A percentile compares a stretch with the other conserved stretches of the same genome.
Conservation (phyloP, 129 eudicot species). For the Ambrosia trifida region DNA sequence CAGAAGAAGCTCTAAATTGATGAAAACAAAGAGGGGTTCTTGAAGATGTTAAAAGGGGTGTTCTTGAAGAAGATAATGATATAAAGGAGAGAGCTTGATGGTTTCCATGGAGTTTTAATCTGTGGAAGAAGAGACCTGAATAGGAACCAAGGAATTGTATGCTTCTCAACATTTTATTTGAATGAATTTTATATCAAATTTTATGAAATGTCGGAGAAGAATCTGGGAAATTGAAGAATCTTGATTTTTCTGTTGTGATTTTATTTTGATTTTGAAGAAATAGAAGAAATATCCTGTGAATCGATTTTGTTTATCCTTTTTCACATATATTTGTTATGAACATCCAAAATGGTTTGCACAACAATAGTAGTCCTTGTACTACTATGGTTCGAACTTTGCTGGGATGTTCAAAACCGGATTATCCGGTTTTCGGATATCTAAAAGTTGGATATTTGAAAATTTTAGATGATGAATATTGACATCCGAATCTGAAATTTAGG, state of each 20-base stretch:
- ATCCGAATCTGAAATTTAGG: too few species aligned
- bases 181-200: constrained; percentile 1
- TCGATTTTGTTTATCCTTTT: not conserved
- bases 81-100: constrained; percentile 32
- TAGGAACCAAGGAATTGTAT: constrained; percentile 63
- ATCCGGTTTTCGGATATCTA: too few species aligned
- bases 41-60: constrained; percentile 29
- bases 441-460: too few species aligned
- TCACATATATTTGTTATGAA: too few species aligned
- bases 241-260: not conserved
- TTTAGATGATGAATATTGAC: too few species aligned
- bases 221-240: not conserved
- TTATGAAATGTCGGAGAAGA: not conserved
- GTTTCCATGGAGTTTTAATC: constrained; percentile 48
- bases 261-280: constrained; percentile 7
- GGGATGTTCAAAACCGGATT: too few species aligned
- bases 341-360: too few species aligned
- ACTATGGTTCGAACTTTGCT: too few species aligned
- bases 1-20: constrained; percentile 46
- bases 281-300: not conserved
- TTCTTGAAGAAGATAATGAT: constrained; percentile 42
- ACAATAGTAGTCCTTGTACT: too few species aligned
- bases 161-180: constrained; percentile 52
- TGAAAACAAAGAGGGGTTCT: constrained; percentile 35
- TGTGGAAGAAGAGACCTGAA: constrained; percentile 49